Percentiles rank a stretch among this genome's conserved stretches.
These are phyloP conservation scores for Cadophora sp. DNA, from an alignment of 2,329 filamentous ascomycete species.

Conservation along the genomic window DNA sequence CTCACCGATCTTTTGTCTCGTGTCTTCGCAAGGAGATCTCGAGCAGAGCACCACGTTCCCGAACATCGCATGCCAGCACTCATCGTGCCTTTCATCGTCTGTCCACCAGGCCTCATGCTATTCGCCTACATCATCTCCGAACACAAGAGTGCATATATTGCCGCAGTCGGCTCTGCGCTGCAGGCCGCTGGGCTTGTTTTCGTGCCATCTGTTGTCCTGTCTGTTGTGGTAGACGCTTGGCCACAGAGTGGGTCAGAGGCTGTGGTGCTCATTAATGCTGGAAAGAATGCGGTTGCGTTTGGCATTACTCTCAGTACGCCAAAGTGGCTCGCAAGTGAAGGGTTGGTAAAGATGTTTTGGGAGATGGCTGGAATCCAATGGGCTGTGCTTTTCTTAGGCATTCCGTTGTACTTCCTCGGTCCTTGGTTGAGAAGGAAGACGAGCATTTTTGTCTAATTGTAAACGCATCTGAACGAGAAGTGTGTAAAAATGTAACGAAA, in stretches of 20 bases:
- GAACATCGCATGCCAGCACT: slow-evolving; percentile 49
- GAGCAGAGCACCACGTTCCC: slow-evolving; percentile 46
- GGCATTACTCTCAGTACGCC: slow-evolving; percentile 27
- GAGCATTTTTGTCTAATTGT: slow-evolving; percentile 16
- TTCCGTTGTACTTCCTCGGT: slow-evolving; percentile 44
- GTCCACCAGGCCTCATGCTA: slow-evolving; percentile 45
- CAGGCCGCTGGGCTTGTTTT: slow-evolving; percentile 42
- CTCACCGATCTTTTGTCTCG: slow-evolving; percentile 45
- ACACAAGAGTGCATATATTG: slow-evolving; percentile 36
- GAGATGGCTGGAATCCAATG: slow-evolving; percentile 46
- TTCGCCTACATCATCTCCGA: slow-evolving; percentile 43
- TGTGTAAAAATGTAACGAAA: too few species aligned
- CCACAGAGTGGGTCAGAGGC: slow-evolving; percentile 44
- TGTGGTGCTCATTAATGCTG: slow-evolving; percentile 46
- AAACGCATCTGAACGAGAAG: too few species aligned
- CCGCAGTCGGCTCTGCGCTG: slow-evolving; percentile 43
- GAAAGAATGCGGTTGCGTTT: slow-evolving; percentile 41
- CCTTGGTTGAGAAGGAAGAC: slow-evolving; percentile 32
- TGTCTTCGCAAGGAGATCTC: slow-evolving; percentile 44
- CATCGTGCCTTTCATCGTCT: slow-evolving; percentile 47
- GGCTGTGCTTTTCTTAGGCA: slow-evolving; percentile 42
- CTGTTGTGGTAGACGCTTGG: slow-evolving; percentile 46
- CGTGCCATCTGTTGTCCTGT: slow-evolving; percentile 46
- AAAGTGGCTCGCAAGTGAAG: slow-evolving; percentile 42
- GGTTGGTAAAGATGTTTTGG: slow-evolving; percentile 46